Percentiles rank a stretch among this genome's conserved stretches.
Conservation (phyloP, 1,284 basidiomycete species). For the Peniophora sp. region DNA sequence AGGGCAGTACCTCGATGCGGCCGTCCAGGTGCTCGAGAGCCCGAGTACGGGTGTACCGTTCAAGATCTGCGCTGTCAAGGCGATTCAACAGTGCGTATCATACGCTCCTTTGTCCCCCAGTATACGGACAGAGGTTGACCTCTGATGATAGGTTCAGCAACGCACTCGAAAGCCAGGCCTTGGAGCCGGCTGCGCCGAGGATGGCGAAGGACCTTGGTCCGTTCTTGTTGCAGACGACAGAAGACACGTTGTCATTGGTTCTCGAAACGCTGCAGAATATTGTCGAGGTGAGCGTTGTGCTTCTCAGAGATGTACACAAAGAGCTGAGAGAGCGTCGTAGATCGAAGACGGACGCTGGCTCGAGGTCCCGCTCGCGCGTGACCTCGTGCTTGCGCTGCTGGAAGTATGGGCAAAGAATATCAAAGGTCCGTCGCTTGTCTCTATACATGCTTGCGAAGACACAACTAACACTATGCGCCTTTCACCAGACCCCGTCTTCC, state of each 20-base stretch:
- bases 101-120: conserved; percentile 15
- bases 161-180: conserved; percentile 46
- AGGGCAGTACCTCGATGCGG: conserved; percentile 80
- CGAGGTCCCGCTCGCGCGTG: conserved; percentile 52
- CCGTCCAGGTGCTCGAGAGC: conserved; percentile 79
- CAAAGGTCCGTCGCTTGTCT: conserved; percentile 39
- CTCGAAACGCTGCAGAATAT: conserved; percentile 81
- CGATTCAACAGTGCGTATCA: conserved; percentile 92
- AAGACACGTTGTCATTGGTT: conserved; percentile 87
- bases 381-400: conserved; percentile 58
- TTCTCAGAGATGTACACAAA: too few relatives aligned
- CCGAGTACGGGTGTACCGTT: conserved; percentile 68
- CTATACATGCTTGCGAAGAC: neutral
- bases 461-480: too few relatives aligned
- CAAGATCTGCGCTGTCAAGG: conserved; percentile 90
- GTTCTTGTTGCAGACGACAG: conserved; percentile 71
- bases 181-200: conserved; percentile 61
- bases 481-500: conserved; percentile 75
- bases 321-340: too few relatives aligned
- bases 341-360: conserved; percentile 68
- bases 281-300: conserved; percentile 32
- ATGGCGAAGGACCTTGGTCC: conserved; percentile 83
- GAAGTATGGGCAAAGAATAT: conserved; percentile 82
- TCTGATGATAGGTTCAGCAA: conserved; percentile 54
- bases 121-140: neutral